These are phyloP conservation scores for Leptomonas pyrrhocoris DNA, from an alignment of 208 protist species.

Conservation along the genomic window DNA sequence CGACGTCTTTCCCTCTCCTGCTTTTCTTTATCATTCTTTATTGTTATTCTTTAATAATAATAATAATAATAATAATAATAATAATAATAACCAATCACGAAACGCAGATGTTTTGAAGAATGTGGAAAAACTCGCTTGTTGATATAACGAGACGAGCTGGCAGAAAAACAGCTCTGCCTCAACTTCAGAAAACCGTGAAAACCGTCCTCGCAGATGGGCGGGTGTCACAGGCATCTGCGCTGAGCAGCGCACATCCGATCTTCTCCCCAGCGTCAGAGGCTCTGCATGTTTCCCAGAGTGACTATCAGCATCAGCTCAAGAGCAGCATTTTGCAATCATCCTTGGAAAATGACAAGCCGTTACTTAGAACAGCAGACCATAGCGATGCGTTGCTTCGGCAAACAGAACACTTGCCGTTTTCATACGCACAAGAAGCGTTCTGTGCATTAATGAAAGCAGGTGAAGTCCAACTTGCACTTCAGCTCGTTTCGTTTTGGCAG, in stretches of 20 bases:
- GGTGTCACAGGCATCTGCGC: background rate
- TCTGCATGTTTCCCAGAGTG: constrained; percentile 5
- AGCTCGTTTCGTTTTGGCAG: constrained; percentile 29
- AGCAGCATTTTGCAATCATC: constrained; percentile 23
- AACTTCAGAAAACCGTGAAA: background rate
- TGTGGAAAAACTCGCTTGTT: constrained; percentile 10
- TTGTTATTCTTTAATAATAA: background rate
- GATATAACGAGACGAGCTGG: background rate
- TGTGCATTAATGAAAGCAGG: constrained; percentile 33
- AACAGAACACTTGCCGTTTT: constrained; percentile 20
- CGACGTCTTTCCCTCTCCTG: background rate
- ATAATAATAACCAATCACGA: background rate
- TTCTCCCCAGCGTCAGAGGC: constrained; percentile 12
- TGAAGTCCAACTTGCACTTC: constrained; percentile 23
- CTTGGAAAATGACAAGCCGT: constrained; percentile 3
- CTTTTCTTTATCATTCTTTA: background rate
- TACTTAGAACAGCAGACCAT: constrained; percentile 9
- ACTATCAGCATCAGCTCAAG: constrained; percentile 6
- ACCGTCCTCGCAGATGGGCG: background rate
- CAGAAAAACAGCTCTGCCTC: background rate
- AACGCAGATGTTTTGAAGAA: background rate
- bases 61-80: background rate
- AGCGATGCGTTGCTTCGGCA: constrained; percentile 5
- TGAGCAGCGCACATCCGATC: background rate
- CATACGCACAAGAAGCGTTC: constrained; percentile 25